Base-by-base conservation (phyloP, 2,329 filamentous ascomycete species). In the Curvularia verruculosa region DNA sequence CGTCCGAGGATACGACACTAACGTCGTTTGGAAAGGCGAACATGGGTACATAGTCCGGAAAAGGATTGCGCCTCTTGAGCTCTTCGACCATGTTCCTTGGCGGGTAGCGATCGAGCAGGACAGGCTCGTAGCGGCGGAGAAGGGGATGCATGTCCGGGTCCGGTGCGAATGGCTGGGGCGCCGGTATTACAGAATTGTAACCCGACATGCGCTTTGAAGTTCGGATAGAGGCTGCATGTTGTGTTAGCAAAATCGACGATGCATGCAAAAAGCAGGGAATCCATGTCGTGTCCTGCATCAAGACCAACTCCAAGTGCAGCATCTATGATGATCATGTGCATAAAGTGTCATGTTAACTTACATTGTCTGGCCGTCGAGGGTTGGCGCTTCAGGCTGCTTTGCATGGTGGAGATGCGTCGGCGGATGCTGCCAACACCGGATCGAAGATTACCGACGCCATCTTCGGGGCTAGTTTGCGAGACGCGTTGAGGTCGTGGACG, bases 21-120 rank as follows among this genome's bases (percentile, higher is more conserved):
- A 99, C 95, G 75, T 99, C 95, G 77, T 98, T 97, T 44, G 95
- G 95, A 70, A 98, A 99, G 52, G 95, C 93, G 77, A 99, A 99
- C 95, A 99, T 98, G 54, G 95, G 95, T 18, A 99, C 92, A 70
- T 97, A 99, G 73, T 99, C 95, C 0, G 95, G 95, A 72, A 99
- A 98, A 55, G 85, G 88, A 52, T 92, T 92, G 70, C 95, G 85
- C 69, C 89, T 85, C 66, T 90, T 86, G 49, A 89, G 78, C 66
- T 97, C 93, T 56, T 96, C 92, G 21, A 87, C 83, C 72, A 92
- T 89, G 63, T 87, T 85, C 73, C 92, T 91, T 15, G 92, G 89
- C 7, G 95, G 95, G 69, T 98, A 98, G 75, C 93, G 86, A 76
- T 99, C 95, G 28, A 99, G 85, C 21, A 99, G 81, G n/a, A 96